Conservation (phyloP, 2,329 filamentous ascomycete genomes). For the Orbilia ellipsospora region DNA sequence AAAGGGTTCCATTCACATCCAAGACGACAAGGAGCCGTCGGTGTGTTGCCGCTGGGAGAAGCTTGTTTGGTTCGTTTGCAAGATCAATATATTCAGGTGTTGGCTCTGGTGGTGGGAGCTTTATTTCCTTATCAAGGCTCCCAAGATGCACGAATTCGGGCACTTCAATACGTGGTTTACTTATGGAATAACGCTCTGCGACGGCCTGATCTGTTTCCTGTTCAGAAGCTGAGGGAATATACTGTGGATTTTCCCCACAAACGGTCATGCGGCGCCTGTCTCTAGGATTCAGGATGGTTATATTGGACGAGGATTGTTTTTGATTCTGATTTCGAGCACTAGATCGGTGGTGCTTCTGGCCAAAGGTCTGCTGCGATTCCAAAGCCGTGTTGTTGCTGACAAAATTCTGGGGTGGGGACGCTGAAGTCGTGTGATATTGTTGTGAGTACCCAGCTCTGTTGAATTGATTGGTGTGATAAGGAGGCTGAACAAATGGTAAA, state of each 20-base stretch:
- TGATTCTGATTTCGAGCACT: too few species aligned
- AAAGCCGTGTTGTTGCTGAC: too few species aligned
- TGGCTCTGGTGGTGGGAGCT: constrained; percentile 23
- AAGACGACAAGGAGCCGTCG: constrained; percentile 78
- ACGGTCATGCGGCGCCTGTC: too few species aligned
- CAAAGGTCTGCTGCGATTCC: too few species aligned
- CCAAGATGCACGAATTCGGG: background rate
- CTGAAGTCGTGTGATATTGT: background rate
- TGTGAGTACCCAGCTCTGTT: background rate
- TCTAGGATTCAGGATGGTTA: too few species aligned
- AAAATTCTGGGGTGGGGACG: too few species aligned
- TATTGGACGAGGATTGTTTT: too few species aligned
- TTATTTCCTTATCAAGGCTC: constrained; percentile 5
- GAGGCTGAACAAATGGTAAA: background rate
- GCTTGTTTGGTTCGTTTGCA: constrained; percentile 1
- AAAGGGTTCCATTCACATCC: constrained; percentile 91
- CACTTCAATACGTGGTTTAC: background rate
- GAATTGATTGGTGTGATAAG: background rate
- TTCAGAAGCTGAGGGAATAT: too few species aligned
- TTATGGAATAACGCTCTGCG: background rate
- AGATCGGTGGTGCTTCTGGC: too few species aligned
- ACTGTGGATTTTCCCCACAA: too few species aligned
- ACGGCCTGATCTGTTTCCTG: background rate
- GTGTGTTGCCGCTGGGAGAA: background rate
- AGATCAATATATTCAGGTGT: constrained; percentile 22